Conservation (phyloP, 2,329 filamentous ascomycete species). For the Aspergillus fumigatus region DNA sequence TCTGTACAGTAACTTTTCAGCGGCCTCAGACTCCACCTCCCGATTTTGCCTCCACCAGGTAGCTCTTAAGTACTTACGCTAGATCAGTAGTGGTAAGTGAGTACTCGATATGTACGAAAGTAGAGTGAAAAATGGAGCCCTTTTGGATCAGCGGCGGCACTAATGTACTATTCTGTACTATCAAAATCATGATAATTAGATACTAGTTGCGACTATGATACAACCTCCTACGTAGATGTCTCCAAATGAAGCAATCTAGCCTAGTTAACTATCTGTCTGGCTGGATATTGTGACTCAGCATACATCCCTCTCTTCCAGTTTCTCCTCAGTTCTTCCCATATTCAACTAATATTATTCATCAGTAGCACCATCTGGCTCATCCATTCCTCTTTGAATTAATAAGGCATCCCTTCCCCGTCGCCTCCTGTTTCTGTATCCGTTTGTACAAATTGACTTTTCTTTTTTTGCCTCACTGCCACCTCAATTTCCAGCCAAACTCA, state of each 20-base stretch:
- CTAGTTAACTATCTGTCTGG: background rate
- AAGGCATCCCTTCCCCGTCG: conserved; percentile 6
- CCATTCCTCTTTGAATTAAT: background rate
- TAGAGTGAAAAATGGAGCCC: background rate
- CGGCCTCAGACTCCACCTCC: conserved; percentile 8
- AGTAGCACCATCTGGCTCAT: background rate
- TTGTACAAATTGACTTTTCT: conserved; percentile 1
- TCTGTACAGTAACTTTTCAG: background rate
- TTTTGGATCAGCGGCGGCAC: conserved; percentile 4
- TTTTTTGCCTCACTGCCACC: conserved; percentile 9
- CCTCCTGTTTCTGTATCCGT: conserved; percentile 3
- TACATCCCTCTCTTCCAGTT: conserved; percentile 1
- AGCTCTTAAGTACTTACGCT: background rate
- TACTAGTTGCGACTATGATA: background rate
- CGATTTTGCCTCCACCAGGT: conserved; percentile 8
- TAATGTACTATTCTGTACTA: background rate
- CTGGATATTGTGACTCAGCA: background rate
- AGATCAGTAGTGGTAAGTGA: background rate
- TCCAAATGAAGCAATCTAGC: background rate
- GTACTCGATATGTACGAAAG: background rate
- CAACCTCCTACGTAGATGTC: background rate
- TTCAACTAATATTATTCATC: too few species aligned
- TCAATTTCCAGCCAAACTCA: background rate
- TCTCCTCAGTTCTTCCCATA: background rate
- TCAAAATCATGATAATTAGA: background rate